Percentiles rank a stretch among this genome's conserved stretches.
phyloP scores from a whole-genome alignment of 345 rosid species.

The Eucalyptus marginata region DNA sequence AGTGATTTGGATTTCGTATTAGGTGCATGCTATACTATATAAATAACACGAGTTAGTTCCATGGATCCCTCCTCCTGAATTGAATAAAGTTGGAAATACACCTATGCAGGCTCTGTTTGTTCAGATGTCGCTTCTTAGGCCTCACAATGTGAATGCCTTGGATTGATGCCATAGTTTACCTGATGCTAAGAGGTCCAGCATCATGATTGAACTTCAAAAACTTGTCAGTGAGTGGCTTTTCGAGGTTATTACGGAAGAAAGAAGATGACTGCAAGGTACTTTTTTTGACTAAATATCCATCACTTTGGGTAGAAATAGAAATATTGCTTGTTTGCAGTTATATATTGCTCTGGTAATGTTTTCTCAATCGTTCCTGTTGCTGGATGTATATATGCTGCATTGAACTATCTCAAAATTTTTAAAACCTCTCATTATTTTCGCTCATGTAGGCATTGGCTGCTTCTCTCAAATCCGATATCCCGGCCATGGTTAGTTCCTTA shows the following conservation, averaged over 20 bases:
- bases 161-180: no score
- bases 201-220: slow-evolving; percentile 47
- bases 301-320: neutral
- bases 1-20: neutral
- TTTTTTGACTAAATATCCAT: neutral
- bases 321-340: no score
- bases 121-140: no score
- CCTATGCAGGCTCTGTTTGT: no score
- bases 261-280: slow-evolving; percentile 49
- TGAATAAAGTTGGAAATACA: neutral
- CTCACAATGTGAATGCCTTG: no score
- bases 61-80: neutral
- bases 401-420: neutral
- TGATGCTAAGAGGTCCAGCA: slow-evolving; percentile 25
- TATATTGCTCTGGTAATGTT: no score
- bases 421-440: neutral
- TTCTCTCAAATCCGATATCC: slow-evolving; percentile 33
- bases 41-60: neutral
- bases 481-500: slow-evolving; percentile 31
- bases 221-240: slow-evolving; percentile 63
- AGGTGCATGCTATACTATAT: neutral
- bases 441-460: slow-evolving; percentile 36
- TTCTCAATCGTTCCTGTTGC: neutral
- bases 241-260: slow-evolving; percentile 34
- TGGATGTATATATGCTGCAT: neutral